These are phyloP conservation scores for Ambrosia trifida DNA, from an alignment of 129 eudicot genomes.

Conservation along the genomic window DNA sequence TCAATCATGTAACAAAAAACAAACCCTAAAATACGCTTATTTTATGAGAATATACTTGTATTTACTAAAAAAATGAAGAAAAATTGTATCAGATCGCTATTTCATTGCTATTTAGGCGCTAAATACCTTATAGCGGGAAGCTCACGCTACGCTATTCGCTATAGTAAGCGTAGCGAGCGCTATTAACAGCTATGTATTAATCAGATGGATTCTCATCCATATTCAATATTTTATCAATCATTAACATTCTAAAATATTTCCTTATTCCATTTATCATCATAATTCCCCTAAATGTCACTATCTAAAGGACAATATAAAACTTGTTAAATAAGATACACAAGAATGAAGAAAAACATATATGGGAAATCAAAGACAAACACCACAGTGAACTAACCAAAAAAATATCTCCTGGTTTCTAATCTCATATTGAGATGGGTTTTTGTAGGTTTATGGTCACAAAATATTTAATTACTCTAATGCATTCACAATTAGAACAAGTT, in stretches of 20 bases:
- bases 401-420: not conserved
- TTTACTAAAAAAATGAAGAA: too few species aligned
- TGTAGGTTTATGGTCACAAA: not conserved
- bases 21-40: too few species aligned
- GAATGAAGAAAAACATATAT: not conserved
- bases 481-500: not conserved
- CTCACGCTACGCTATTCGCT: too few species aligned
- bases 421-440: not conserved
- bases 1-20: too few species aligned
- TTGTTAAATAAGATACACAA: too few species aligned
- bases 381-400: not conserved
- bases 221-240: conserved; percentile 5
- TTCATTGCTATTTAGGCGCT: too few species aligned
- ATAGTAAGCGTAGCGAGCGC: too few species aligned
- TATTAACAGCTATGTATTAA: too few species aligned
- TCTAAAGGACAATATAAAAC: not conserved
- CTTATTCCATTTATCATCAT: not conserved
- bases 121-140: too few species aligned
- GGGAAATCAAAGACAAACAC: not conserved
- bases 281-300: not conserved
- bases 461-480: not conserved
- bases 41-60: too few species aligned
- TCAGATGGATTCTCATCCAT: not conserved
- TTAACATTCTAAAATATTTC: conserved; percentile 5
- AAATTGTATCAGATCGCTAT: too few species aligned